Evolutionary conservation across 73 alveolate species (phyloP).

Genomic region (Effrenium voratum): DNA sequence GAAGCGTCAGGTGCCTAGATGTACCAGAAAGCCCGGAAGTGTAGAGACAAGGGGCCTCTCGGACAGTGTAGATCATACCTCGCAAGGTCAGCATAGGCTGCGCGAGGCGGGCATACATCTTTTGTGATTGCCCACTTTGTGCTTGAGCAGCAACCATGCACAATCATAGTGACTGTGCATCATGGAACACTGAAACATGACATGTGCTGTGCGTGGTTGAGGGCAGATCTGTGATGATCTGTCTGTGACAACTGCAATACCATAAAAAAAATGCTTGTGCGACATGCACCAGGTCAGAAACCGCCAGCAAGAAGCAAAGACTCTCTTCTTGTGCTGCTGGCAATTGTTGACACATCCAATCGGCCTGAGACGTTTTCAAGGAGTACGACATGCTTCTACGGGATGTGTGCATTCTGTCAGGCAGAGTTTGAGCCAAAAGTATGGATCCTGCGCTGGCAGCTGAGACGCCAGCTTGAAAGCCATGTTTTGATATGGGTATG

Average conservation of each 20-base stretch:
- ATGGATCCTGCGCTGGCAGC: conserved; percentile 24
- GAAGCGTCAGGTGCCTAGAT: conserved; percentile 2
- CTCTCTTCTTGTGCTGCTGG: conserved; percentile 31
- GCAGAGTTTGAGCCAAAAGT: conserved; percentile 8
- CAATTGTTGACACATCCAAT: background rate
- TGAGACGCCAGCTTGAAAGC: background rate
- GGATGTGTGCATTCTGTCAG: background rate
- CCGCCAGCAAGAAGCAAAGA: conserved; percentile 28
- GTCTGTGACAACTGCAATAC: no score
- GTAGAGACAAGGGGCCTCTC: background rate
- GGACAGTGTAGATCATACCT: background rate
- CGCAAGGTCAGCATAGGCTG: background rate
- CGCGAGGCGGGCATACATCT: background rate
- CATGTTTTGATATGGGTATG: background rate
- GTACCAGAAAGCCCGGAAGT: background rate
- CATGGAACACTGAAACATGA: no score
- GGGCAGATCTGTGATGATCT: no score
- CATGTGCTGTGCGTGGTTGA: no score
- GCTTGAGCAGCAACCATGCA: no score
- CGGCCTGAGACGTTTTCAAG: background rate
- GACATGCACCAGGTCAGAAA: conserved; percentile 56
- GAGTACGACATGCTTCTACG: background rate
- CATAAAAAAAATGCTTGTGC: background rate
- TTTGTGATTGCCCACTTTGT: no score
- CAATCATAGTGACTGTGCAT: no score